Base-by-base conservation (phyloP, 2,329 filamentous ascomycete genomes). In the Nemania diffusa region DNA sequence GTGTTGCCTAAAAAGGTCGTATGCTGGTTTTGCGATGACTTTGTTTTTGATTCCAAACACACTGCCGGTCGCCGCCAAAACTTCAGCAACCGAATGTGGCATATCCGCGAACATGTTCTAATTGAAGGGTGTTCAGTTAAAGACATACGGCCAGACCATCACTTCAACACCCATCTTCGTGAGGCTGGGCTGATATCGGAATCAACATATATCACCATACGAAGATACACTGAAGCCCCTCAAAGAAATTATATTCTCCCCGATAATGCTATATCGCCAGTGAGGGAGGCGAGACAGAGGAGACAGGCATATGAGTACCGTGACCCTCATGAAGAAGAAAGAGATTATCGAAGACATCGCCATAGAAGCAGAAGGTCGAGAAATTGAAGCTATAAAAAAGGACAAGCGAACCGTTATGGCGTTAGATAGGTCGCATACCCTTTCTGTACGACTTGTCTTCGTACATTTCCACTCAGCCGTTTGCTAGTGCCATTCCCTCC, bases 71-170 rank as follows among this genome's bases (percentile, higher is more conserved):
- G 57, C 8, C 60, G 57, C 1, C 9, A 7, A 1, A 80, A 78
- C 34, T 85, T 83, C 62, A 34, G 64, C 0, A 20, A 69, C 0
- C 81, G 86, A 1, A 84, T 88, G 83, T 32, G 73, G 2, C 87
- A 89, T 69, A 84, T 88, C 57, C 79, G 76, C 0, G 62, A 64
- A 0, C 87, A 89, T 65, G 78, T 85, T 46, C 61, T 73, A 13
- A 46, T 74, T 2, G 78, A 76, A 0, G 62, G 71, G 5, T 71
- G 62, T 6, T 70, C 57, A 0, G 62, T 53, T 0, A 27, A 68
- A 0, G 22, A 79, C 78, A 98, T 97, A 79, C 89, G 96, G 46
- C 90, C 94, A 3, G 95, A 99, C 71, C 94, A 94, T 9, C 93
- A 97, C 78, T 89, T 94, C 46, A 93, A 93, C 1, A 93, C 97